phyloP scores from a whole-genome alignment of 257 asterid genomes.

The Capsicum chinense region DNA sequence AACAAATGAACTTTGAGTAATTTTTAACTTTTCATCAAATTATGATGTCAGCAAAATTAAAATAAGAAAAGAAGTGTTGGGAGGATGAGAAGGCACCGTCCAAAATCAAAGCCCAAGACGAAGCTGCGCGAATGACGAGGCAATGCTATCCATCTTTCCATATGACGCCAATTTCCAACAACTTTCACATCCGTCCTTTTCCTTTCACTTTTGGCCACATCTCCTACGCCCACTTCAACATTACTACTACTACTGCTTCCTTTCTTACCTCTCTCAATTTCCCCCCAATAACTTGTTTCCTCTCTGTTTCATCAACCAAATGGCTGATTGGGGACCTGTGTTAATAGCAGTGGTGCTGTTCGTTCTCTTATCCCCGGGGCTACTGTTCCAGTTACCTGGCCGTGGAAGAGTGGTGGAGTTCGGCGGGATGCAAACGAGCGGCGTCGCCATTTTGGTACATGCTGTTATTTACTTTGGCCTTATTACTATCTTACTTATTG shows the following conservation, averaged over 20 bases:
- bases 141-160: not conserved
- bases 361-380: constrained; percentile 21
- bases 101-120: not conserved
- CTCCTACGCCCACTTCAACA: not conserved
- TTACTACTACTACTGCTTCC: not conserved
- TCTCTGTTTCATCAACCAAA: not conserved
- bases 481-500: constrained; percentile 22
- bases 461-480: not conserved
- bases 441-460: constrained; percentile 19
- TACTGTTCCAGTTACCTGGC: constrained; percentile 16
- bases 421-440: constrained; percentile 19
- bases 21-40: too few relatives aligned
- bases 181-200: not conserved
- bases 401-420: constrained; percentile 25
- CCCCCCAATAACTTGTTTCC: not conserved
- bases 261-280: not conserved
- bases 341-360: constrained; percentile 27
- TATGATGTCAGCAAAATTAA: too few relatives aligned
- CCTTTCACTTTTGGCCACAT: not conserved
- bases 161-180: not conserved
- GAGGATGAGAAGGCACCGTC: constrained; percentile 10
- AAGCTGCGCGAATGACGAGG: not conserved
- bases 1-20: too few relatives aligned
- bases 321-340: constrained; percentile 31
- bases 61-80: not conserved